These are phyloP conservation scores for Steccherinum ochraceum DNA, from an alignment of 768 basidiomycete genomes.

Conservation along the genomic window DNA sequence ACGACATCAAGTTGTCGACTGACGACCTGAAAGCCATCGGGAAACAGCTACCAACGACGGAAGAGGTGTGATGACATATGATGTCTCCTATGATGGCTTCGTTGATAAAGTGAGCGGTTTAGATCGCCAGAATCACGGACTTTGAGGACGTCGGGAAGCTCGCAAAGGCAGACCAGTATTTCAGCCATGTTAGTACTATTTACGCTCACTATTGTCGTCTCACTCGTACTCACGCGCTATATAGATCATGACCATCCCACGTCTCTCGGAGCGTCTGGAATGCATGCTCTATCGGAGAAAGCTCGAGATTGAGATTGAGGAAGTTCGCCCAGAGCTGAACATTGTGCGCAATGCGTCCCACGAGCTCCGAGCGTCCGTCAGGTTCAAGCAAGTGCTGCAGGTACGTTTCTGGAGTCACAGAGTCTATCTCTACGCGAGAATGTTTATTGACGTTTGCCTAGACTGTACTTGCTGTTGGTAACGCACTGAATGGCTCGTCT, in stretches of 20 bases:
- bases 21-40: conserved; percentile 74
- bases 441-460: conserved; percentile 20
- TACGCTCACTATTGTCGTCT: background rate
- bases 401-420: conserved; percentile 28
- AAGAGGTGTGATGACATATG: conserved; percentile 61
- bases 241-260: conserved; percentile 77
- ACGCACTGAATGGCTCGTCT: conserved; percentile 72
- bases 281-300: conserved; percentile 83
- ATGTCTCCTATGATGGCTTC: background rate
- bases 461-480: conserved; percentile 75
- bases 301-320: conserved; percentile 77
- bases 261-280: conserved; percentile 65
- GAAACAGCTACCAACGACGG: conserved; percentile 70
- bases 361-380: conserved; percentile 57
- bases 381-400: conserved; percentile 67
- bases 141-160: conserved; percentile 71
- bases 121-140: conserved; percentile 61
- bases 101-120: background rate
- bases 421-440: background rate
- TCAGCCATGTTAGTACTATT: conserved; percentile 47
- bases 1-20: conserved; percentile 60
- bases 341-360: conserved; percentile 62
- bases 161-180: conserved; percentile 81
- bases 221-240: background rate
- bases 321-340: conserved; percentile 76